Evolutionary conservation across 805 yeast genomes (phyloP).

Genomic region (Suhomyces xylopsoci): DNA sequence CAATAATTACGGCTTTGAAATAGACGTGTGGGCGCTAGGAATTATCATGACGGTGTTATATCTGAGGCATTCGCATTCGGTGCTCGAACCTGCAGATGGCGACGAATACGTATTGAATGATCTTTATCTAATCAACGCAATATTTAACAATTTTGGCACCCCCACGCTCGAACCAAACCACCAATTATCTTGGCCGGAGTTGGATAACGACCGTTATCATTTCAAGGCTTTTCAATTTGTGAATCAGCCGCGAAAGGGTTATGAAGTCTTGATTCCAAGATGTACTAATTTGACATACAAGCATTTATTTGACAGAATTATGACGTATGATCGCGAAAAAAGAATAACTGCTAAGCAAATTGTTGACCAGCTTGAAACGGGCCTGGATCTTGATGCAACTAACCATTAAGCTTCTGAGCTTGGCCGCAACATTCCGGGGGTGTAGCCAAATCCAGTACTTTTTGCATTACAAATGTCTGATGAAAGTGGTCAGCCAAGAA

Average conservation of each 20-base stretch:
- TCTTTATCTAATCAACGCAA: conserved; percentile 52
- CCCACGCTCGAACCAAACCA: conserved; percentile 31
- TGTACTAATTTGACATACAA: conserved; percentile 13
- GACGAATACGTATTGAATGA: conserved; percentile 49
- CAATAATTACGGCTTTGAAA: conserved; percentile 47
- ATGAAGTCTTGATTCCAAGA: conserved; percentile 33
- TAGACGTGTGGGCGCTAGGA: conserved; percentile 76
- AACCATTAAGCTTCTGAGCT: neutral
- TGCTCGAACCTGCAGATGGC: conserved; percentile 33
- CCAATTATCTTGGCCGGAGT: conserved; percentile 36
- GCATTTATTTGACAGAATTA: conserved; percentile 2
- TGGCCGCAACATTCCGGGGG: neutral
- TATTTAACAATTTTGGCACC: conserved; percentile 60
- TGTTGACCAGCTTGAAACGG: neutral
- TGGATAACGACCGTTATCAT: conserved; percentile 23
- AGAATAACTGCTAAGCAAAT: neutral
- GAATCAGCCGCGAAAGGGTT: conserved; percentile 11
- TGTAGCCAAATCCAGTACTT: neutral
- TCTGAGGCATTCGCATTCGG: conserved; percentile 26
- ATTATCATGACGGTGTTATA: conserved; percentile 56
- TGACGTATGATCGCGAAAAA: conserved; percentile 5
- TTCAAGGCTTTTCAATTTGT: conserved; percentile 27
- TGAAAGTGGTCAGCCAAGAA: neutral
- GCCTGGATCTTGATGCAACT: neutral
- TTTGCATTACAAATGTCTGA: neutral